Conservation (phyloP, 2,329 filamentous ascomycete species). For the Fusarium tuaranense region DNA sequence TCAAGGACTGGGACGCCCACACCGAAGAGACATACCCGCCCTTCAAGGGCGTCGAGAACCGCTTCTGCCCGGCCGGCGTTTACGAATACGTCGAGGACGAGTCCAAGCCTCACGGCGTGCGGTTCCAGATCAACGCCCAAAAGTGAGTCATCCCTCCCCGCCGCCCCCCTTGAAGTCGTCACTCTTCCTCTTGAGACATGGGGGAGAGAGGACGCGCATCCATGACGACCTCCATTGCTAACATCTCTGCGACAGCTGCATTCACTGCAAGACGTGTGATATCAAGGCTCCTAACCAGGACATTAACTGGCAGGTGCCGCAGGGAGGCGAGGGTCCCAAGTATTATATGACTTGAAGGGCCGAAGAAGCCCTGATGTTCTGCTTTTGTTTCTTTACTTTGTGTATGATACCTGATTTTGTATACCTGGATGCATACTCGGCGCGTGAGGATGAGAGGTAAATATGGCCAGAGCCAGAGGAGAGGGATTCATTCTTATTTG, state of each 20-base stretch:
- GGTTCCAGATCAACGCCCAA: conserved; percentile 97
- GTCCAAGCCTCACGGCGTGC: conserved; percentile 85
- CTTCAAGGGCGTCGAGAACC: conserved; percentile 93
- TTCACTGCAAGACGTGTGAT: conserved; percentile 99
- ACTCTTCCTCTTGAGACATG: background rate
- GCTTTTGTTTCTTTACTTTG: conserved; percentile 22
- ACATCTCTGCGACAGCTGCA: conserved; percentile 72
- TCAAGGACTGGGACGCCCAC: conserved; percentile 95
- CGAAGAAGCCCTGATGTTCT: background rate
- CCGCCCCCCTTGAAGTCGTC: background rate
- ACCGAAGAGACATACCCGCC: conserved; percentile 83
- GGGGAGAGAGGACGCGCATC: background rate
- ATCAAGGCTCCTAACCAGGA: conserved; percentile 98
- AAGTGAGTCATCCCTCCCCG: conserved; percentile 76
- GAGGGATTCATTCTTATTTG: conserved; percentile 21
- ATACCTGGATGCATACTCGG: conserved; percentile 39
- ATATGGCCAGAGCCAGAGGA: conserved; percentile 18
- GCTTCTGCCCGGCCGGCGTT: conserved; percentile 96
- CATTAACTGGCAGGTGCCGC: conserved; percentile 96
- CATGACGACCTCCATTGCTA: conserved; percentile 11
- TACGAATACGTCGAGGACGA: conserved; percentile 98
- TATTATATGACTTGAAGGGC: conserved; percentile 73
- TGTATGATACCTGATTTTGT: conserved; percentile 45
- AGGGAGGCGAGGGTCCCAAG: conserved; percentile 85
- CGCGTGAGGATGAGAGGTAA: conserved; percentile 26